phyloP scores from a whole-genome alignment of 805 yeast species.

The Jamesozyma spencerorum region DNA sequence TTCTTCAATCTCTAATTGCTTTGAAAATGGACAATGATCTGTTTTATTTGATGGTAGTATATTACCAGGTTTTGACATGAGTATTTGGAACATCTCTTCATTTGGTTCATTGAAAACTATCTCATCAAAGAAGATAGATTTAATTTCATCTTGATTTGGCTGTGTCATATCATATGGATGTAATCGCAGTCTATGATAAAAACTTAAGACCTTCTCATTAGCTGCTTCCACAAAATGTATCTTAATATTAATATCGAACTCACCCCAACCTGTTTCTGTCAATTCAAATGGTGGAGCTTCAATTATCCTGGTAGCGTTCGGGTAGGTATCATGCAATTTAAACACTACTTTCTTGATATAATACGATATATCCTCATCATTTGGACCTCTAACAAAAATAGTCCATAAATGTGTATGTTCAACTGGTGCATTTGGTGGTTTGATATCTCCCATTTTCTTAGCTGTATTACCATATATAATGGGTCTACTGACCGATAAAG shows the following conservation, averaged over 20 bases:
- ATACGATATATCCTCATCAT: constrained; percentile 68
- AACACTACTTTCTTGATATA: constrained; percentile 85
- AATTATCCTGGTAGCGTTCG: constrained; percentile 72
- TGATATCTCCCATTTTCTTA: constrained; percentile 47
- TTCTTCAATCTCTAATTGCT: constrained; percentile 57
- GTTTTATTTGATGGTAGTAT: constrained; percentile 36
- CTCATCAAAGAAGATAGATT: constrained; percentile 72
- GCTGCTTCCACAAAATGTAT: constrained; percentile 81
- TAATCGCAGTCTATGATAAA: constrained; percentile 82
- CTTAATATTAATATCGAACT: constrained; percentile 84
- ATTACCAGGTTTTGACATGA: constrained; percentile 61
- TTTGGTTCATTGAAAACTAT: constrained; percentile 93
- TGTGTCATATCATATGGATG: constrained; percentile 59
- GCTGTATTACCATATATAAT: constrained; percentile 77
- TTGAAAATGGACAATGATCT: constrained; percentile 33
- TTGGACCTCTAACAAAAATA: constrained; percentile 75
- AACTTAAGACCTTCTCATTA: constrained; percentile 74
- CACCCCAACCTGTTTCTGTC: constrained; percentile 99
- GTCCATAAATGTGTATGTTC: constrained; percentile 98
- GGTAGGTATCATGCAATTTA: constrained; percentile 91
- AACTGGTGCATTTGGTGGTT: constrained; percentile 56
- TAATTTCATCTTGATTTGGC: constrained; percentile 29
- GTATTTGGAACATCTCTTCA: constrained; percentile 69
- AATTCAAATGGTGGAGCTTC: constrained; percentile 91
- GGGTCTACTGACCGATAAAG: constrained; percentile 66